Percentiles rank a stretch among this genome's conserved stretches.
Conservation (phyloP, 1,139 yeast genomes). For the Yamadazyma membranifaciens region DNA sequence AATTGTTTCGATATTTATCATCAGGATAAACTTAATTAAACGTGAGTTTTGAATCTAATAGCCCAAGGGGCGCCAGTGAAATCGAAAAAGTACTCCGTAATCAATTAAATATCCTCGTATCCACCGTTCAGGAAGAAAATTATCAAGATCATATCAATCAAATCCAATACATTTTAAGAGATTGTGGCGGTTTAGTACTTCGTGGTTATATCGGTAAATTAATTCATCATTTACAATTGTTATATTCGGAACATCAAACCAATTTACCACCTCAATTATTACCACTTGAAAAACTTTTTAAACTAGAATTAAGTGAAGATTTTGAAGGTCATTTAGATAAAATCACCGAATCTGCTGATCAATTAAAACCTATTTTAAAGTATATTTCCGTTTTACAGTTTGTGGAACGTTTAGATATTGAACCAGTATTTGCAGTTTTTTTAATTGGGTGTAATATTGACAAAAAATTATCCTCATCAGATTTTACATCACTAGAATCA, state of each 20-base stretch:
- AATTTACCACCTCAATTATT: not conserved
- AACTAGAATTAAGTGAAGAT: conserved; percentile 1
- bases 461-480: not conserved
- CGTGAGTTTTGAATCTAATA: conserved; percentile 13
- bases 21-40: not conserved
- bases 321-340: not conserved
- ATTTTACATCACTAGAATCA: not conserved
- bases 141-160: conserved; percentile 42
- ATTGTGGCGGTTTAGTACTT: conserved; percentile 30
- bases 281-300: not conserved
- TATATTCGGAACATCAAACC: conserved; percentile 1
- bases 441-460: conserved; percentile 8
- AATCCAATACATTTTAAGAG: conserved; percentile 46
- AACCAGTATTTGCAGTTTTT: conserved; percentile 9
- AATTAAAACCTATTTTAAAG: not conserved
- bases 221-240: conserved; percentile 6
- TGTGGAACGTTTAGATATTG: conserved; percentile 8
- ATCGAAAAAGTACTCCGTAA: conserved; percentile 46
- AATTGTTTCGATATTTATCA: not conserved
- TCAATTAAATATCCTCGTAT: conserved; percentile 52
- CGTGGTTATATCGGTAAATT: conserved; percentile 14
- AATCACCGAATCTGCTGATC: not conserved
- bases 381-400: conserved; percentile 7
- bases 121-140: conserved; percentile 42
- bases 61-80: conserved; percentile 29